Evolutionary conservation across 768 basidiomycete genomes (phyloP).

Genomic region (Pleurotus ostreatus): DNA sequence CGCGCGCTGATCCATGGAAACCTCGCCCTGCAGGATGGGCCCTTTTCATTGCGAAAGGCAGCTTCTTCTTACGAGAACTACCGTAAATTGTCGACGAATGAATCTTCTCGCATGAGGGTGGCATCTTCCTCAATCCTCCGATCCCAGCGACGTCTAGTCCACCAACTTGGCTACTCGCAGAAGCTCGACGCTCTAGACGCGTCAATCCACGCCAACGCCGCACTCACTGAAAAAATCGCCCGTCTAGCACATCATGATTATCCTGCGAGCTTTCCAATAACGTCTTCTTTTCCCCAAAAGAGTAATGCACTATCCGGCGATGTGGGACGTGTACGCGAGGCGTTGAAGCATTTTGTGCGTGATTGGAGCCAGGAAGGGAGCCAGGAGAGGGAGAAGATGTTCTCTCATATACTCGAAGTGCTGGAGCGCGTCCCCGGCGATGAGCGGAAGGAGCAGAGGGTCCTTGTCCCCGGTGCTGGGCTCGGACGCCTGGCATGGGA

Average conservation of each 20-base stretch:
- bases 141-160: constrained; percentile 43
- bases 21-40: constrained; percentile 9
- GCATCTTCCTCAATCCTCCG: constrained; percentile 43
- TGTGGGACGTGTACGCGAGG: constrained; percentile 43
- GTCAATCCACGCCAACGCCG: constrained; percentile 35
- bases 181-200: constrained; percentile 45
- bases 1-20: no score
- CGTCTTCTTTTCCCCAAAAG: constrained; percentile 16
- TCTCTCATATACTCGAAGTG: constrained; percentile 51
- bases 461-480: constrained; percentile 64
- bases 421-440: constrained; percentile 27
- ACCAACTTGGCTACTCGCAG: constrained; percentile 47
- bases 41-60: constrained; percentile 44
- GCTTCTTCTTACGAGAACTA: constrained; percentile 42
- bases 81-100: constrained; percentile 32
- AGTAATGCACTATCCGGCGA: background rate
- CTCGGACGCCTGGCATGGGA: constrained; percentile 68
- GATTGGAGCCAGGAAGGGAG: constrained; percentile 65
- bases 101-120: constrained; percentile 35
- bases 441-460: constrained; percentile 28
- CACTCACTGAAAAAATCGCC: constrained; percentile 36
- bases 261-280: background rate
- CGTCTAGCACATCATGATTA: constrained; percentile 29
- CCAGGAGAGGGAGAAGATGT: constrained; percentile 50
- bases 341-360: constrained; percentile 64